Evolutionary conservation across 2,329 filamentous ascomycete genomes (phyloP).

Genomic region (Tolypocladium sp.): DNA sequence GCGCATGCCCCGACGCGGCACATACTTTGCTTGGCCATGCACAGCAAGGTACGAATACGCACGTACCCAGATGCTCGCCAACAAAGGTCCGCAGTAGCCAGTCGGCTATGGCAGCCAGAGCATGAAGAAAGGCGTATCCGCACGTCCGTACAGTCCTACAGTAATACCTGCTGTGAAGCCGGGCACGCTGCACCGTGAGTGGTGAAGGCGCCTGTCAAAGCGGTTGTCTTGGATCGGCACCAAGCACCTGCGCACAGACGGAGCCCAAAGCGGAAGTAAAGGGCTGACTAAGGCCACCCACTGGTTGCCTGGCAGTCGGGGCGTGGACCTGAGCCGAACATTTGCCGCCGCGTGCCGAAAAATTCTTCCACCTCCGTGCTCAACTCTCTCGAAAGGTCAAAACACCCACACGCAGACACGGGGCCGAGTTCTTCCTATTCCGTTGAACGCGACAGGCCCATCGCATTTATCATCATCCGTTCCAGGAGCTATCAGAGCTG

Average conservation of each 20-base stretch:
- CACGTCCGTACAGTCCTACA: too few relatives aligned
- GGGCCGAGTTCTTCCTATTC: conserved; percentile 39
- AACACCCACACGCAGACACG: conserved; percentile 22
- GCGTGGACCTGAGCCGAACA: neutral
- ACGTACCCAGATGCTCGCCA: too few relatives aligned
- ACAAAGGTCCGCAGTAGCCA: too few relatives aligned
- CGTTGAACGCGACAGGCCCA: conserved; percentile 28
- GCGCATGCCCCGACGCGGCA: too few relatives aligned
- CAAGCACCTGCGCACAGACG: too few relatives aligned
- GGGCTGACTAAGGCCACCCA: neutral
- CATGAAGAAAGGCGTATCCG: too few relatives aligned
- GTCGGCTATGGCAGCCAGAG: too few relatives aligned
- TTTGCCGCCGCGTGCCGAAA: conserved; percentile 15
- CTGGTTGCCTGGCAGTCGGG: too few relatives aligned
- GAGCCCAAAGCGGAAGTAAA: neutral
- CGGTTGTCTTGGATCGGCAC: too few relatives aligned
- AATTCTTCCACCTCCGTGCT: conserved; percentile 26
- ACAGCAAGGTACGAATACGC: neutral
- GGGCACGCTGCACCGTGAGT: too few relatives aligned
- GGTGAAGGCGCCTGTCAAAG: too few relatives aligned
- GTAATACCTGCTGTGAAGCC: too few relatives aligned
- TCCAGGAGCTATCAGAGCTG: conserved; percentile 19
- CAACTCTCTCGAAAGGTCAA: conserved; percentile 15
- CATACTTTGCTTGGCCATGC: neutral
- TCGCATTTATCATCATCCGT: conserved; percentile 35